Conservation (phyloP, 2,329 filamentous ascomycete genomes). For the Coniochaeta ligniaria region DNA sequence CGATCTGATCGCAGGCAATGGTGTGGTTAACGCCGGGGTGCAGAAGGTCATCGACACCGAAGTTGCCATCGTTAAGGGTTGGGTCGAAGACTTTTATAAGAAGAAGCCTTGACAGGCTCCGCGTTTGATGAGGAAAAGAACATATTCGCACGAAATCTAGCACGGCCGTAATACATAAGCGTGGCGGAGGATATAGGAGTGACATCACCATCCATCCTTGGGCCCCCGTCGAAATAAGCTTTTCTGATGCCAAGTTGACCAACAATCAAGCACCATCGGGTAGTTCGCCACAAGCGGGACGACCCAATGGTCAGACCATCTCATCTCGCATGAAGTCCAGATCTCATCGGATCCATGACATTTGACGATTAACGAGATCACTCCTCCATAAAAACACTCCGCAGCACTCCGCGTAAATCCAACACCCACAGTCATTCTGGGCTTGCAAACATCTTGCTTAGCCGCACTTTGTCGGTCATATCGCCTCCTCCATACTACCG, state of each 20-base stretch:
- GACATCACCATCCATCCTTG: neutral
- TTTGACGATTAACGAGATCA: too few relatives aligned
- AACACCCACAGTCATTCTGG: too few relatives aligned
- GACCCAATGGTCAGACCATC: neutral
- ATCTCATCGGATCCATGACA: neutral
- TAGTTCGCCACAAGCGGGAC: neutral
- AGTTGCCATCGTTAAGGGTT: slow-evolving; percentile 42
- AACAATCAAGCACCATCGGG: neutral
- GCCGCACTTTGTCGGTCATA: too few relatives aligned
- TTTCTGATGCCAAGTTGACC: neutral
- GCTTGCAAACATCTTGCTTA: too few relatives aligned
- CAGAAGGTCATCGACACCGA: slow-evolving; percentile 42
- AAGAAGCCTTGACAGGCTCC: slow-evolving; percentile 15
- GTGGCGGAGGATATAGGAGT: too few relatives aligned
- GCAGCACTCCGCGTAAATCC: too few relatives aligned
- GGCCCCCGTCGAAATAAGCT: neutral
- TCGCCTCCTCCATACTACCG: too few relatives aligned
- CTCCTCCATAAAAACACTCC: too few relatives aligned
- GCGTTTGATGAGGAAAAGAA: too few relatives aligned
- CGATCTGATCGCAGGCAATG: slow-evolving; percentile 36
- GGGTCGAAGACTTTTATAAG: slow-evolving; percentile 44
- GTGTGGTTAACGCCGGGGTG: slow-evolving; percentile 39
- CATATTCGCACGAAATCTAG: neutral
- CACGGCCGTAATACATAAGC: neutral
- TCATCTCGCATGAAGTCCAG: neutral